Base-by-base conservation (phyloP, 106 monocot genomes). In the Cymbidium sinense region DNA sequence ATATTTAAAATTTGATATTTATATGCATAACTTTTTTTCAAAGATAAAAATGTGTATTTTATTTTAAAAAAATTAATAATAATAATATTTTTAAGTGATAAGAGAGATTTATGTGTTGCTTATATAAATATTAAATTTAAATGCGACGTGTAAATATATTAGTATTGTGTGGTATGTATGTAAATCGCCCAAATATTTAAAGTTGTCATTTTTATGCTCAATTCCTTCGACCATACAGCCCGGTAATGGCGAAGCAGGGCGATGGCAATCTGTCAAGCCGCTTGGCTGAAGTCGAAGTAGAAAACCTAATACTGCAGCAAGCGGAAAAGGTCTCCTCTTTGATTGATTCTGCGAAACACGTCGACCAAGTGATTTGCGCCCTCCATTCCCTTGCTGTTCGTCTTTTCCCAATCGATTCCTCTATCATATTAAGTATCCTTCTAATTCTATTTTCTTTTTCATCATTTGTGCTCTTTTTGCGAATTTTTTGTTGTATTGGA, bases 381-480 rank as follows among this genome's bases (percentile, higher is more conserved):
- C 89, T 96, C 74, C 88, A 93, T 76, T 91, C 91, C 54, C 83
- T 93, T 9, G 96, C 93, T 5, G 79, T 84, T 75, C 78, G 78
- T 64, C 83, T 96, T 31, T 96, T 96, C 78, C 82, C 93, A 50
- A 85, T 96, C 50, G 89, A 96, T 77, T 89, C 89, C 19, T 79
- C 87, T 20, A 13, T 77, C 39, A 52, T 93, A 7, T 54, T 85
- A n/a, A 88, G 95, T 95, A 36, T 43, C n/a, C 1, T 25, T 11
- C 18, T 4, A 2, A 33, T 17, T 34, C 2, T 34, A 1, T 25
- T 12, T 69, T 69, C 37, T 37, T 36, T 36, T 61, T 34, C 31
- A 13, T 41, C 64, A 55, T 23, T 17, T 21, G 69, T 3, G 6
- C 50, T 70, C 0, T 4, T 37, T 70, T 35, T 37, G 18, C 21